A percentile compares a stretch with the other conserved stretches of the same genome.
These are phyloP conservation scores for Phytophthora idaei DNA, from an alignment of 352 stramenopile species.

Conservation along the genomic window DNA sequence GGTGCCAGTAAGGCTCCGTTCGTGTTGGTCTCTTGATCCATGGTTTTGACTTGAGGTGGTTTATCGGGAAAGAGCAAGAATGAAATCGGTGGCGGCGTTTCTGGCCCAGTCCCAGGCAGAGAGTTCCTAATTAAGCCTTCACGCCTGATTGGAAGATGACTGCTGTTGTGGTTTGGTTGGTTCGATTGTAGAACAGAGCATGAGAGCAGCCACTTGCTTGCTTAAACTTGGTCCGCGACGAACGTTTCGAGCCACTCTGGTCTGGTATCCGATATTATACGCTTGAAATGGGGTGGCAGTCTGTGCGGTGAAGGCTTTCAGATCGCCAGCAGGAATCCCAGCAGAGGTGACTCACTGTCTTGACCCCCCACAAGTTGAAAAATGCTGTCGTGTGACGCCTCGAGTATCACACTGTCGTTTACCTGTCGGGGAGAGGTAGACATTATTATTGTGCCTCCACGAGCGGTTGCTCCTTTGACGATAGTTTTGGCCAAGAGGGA, in stretches of 20 bases:
- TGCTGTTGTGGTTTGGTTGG: background rate
- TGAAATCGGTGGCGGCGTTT: background rate
- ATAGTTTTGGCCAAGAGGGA: too few relatives aligned
- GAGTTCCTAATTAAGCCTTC: background rate
- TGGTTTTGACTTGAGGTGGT: background rate
- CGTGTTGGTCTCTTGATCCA: background rate
- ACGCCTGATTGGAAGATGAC: background rate
- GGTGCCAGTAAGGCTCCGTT: background rate
- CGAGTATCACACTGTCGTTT: too few relatives aligned
- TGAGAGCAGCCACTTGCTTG: background rate
- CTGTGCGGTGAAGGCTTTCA: too few relatives aligned
- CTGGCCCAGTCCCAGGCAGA: background rate
- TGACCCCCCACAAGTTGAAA: too few relatives aligned
- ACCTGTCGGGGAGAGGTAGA: too few relatives aligned
- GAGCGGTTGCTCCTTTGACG: too few relatives aligned
- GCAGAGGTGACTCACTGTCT: too few relatives aligned
- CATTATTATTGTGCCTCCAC: too few relatives aligned
- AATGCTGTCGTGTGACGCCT: too few relatives aligned
- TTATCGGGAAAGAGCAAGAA: background rate
- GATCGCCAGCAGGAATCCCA: too few relatives aligned
- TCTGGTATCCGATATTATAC: background rate
- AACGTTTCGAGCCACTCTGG: background rate
- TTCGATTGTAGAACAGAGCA: background rate
- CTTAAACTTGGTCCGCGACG: background rate
- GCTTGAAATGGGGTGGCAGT: background rate